phyloP scores from a whole-genome alignment of 108 stramenopile species.

The Skeletonema grethae region DNA sequence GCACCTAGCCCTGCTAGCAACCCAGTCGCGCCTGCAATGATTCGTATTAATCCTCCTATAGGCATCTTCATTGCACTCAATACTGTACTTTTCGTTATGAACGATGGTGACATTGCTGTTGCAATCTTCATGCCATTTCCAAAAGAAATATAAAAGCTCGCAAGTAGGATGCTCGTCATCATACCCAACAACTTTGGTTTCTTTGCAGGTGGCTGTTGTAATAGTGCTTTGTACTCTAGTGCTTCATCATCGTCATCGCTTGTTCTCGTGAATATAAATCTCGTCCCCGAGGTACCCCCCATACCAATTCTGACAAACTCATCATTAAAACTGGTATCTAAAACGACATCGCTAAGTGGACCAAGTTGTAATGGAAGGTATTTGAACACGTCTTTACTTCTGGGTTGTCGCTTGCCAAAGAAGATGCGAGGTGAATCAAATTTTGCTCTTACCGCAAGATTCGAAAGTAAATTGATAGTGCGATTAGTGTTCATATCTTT shows the following conservation, averaged over 20 bases:
- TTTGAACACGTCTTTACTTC: conserved; percentile 1
- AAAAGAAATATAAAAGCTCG: conserved; percentile 28
- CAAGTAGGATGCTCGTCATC: conserved; percentile 16
- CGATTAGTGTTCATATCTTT: conserved; percentile 26
- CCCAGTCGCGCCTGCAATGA: conserved; percentile 22
- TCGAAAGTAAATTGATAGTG: conserved; percentile 41
- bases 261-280: conserved; percentile 64
- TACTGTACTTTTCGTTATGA: not conserved
- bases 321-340: conserved; percentile 73
- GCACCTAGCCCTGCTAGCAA: conserved; percentile 17
- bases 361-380: conserved; percentile 53
- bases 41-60: conserved; percentile 9
- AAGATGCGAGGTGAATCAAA: conserved; percentile 77
- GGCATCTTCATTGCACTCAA: not conserved
- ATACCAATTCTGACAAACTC: conserved; percentile 56
- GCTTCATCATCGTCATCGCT: conserved; percentile 13
- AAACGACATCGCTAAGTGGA: conserved; percentile 63
- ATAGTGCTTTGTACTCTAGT: conserved; percentile 25
- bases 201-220: conserved; percentile 29
- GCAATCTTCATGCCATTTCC: not conserved
- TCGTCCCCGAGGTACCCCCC: conserved; percentile 74
- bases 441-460: conserved; percentile 59
- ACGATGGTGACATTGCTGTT: not conserved
- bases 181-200: conserved; percentile 26
- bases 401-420: conserved; percentile 35